A percentile compares a stretch with the other conserved stretches of the same genome.
phyloP scores from a whole-genome alignment of 352 stramenopile species.

The Plasmopara halstedii region DNA sequence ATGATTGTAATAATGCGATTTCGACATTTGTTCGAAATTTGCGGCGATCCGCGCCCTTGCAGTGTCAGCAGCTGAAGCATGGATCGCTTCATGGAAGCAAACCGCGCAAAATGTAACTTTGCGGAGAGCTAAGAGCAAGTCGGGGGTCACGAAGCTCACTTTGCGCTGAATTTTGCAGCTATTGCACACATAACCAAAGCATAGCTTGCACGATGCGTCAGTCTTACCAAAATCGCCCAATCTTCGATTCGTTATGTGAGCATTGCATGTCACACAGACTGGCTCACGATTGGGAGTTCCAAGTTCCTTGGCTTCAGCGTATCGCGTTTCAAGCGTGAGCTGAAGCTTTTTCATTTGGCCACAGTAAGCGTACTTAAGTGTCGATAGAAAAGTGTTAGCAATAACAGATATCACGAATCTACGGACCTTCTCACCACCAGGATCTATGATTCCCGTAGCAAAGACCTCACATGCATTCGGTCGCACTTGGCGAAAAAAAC shows the following conservation, averaged over 20 bases:
- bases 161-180: conserved; percentile 28
- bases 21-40: no score
- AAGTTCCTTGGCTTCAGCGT: conserved; percentile 19
- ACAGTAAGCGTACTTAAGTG: conserved; percentile 29
- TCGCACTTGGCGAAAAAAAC: conserved; percentile 27
- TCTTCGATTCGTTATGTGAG: conserved; percentile 12
- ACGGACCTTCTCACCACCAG: conserved; percentile 27
- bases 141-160: conserved; percentile 27
- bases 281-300: conserved; percentile 19
- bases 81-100: conserved; percentile 23
- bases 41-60: conserved; percentile 19
- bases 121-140: conserved; percentile 19
- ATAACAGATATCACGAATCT: conserved; percentile 23
- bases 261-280: conserved; percentile 23
- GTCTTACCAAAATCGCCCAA: conserved; percentile 23
- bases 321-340: conserved; percentile 28
- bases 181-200: conserved; percentile 26
- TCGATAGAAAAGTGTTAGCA: conserved; percentile 24
- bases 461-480: conserved; percentile 28
- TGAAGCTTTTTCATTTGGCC: conserved; percentile 39
- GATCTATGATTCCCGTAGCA: conserved; percentile 26
- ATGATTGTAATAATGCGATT: no score
- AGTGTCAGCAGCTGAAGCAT: conserved; percentile 12
- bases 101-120: conserved; percentile 33
- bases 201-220: conserved; percentile 26